Conservation (phyloP, 495 filamentous ascomycete genomes). For the Lindgomyces ingoldianus region DNA sequence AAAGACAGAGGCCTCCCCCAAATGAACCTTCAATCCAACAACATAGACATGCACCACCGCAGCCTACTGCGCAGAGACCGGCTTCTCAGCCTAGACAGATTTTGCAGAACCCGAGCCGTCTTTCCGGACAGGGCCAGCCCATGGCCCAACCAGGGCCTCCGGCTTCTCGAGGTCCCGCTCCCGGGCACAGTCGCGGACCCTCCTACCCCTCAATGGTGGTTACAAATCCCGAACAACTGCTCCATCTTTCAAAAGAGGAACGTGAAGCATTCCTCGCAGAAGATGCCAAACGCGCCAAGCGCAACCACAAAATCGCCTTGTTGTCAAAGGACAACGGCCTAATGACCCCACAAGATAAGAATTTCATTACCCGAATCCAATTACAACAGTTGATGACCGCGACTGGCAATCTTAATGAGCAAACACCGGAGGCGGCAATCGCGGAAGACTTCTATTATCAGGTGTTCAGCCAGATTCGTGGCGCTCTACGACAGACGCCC, state of each 20-base stretch:
- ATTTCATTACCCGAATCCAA: constrained; percentile 97
- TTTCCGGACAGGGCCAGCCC: constrained; percentile 43
- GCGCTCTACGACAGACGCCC: constrained; percentile 80
- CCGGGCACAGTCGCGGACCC: constrained; percentile 41
- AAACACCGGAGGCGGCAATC: constrained; percentile 74
- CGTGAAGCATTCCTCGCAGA: constrained; percentile 79
- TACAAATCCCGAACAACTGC: constrained; percentile 72
- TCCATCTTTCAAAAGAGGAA: constrained; percentile 74
- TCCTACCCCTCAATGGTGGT: constrained; percentile 53
- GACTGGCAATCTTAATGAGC: constrained; percentile 79
- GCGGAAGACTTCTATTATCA: constrained; percentile 98
- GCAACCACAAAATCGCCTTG: constrained; percentile 96
- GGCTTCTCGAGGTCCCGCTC: constrained; percentile 37
- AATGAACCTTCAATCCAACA: constrained; percentile 36
- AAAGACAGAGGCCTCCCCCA: constrained; percentile 48
- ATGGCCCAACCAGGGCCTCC: constrained; percentile 37
- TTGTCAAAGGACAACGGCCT: constrained; percentile 92
- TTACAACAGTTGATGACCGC: constrained; percentile 92
- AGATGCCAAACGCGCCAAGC: constrained; percentile 92
- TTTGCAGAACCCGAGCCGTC: constrained; percentile 53
- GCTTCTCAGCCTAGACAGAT: constrained; percentile 50
- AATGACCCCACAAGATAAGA: constrained; percentile 99
- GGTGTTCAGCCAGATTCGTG: constrained; percentile 90
- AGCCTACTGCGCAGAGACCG: constrained; percentile 48
- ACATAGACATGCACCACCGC: constrained; percentile 33